Percentiles rank a stretch among this genome's conserved stretches.
phyloP scores from a whole-genome alignment of 225 moss, liverwort and hornwort species.

The Anthoceros angustus region DNA sequence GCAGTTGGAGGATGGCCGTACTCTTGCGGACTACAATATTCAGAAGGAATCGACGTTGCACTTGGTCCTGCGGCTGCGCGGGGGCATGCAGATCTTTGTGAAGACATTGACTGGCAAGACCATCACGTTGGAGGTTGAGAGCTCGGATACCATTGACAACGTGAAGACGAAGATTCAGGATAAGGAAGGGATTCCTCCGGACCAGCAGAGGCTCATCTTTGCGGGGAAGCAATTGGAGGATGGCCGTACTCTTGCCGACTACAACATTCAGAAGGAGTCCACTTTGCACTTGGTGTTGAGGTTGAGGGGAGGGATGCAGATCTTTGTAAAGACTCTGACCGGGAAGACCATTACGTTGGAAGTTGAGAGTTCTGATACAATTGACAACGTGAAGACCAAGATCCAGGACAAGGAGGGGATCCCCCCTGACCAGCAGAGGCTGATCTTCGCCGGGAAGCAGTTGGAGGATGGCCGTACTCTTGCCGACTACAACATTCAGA shows the following conservation, averaged over 20 bases:
- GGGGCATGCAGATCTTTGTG: not conserved
- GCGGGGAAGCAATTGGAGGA: slow-evolving; percentile 4
- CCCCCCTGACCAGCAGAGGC: not conserved
- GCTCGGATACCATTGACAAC: not conserved
- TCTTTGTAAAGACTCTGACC: slow-evolving; percentile 1
- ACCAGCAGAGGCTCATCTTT: not conserved
- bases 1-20: too few species aligned
- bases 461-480: not conserved
- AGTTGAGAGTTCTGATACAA: not conserved
- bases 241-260: not conserved
- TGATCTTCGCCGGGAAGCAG: not conserved
- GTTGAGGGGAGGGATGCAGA: not conserved
- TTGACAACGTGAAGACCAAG: slow-evolving; percentile 1
- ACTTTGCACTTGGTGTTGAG: not conserved
- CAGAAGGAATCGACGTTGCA: too few species aligned
- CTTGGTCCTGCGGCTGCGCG: too few species aligned
- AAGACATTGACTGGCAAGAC: not conserved
- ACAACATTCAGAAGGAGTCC: slow-evolving; percentile 3
- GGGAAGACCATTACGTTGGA: not conserved
- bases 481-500: not conserved
- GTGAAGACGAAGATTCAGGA: slow-evolving; percentile 2
- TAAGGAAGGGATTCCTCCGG: not conserved
- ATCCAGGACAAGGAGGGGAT: not conserved
- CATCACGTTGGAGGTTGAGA: not conserved
- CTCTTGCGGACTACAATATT: too few species aligned